These are phyloP conservation scores for Myxozyma melibiosi DNA, from an alignment of 805 yeast genomes.

Conservation along the genomic window DNA sequence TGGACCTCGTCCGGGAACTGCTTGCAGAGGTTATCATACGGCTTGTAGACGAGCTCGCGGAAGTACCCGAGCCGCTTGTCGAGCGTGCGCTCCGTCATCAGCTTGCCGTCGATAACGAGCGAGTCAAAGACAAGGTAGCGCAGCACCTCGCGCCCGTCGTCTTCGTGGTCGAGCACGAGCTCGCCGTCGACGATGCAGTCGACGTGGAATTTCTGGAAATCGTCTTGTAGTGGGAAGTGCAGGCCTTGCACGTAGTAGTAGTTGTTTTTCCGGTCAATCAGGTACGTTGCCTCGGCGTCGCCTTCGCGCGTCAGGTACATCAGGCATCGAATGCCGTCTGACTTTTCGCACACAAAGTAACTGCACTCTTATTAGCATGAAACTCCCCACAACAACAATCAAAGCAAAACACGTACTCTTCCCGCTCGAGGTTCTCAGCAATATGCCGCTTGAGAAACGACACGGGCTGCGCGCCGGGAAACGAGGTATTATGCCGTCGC, in stretches of 20 bases:
- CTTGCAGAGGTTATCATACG: slow-evolving; percentile 71
- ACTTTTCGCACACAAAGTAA: slow-evolving; percentile 92
- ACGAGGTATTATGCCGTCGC: slow-evolving; percentile 56
- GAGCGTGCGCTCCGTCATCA: slow-evolving; percentile 67
- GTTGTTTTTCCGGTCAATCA: slow-evolving; percentile 87
- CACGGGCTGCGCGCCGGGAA: slow-evolving; percentile 88
- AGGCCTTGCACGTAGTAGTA: slow-evolving; percentile 74
- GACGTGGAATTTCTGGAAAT: slow-evolving; percentile 66
- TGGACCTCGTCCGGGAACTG: slow-evolving; percentile 72
- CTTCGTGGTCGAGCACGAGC: slow-evolving; percentile 62
- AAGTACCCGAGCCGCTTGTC: slow-evolving; percentile 86
- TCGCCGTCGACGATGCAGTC: slow-evolving; percentile 96
- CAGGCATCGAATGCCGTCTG: slow-evolving; percentile 88
- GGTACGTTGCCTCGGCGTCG: slow-evolving; percentile 83
- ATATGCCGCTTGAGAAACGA: slow-evolving; percentile 81
- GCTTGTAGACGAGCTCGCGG: slow-evolving; percentile 76
- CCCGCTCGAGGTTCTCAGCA: slow-evolving; percentile 56
- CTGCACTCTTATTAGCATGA: slow-evolving; percentile 16
- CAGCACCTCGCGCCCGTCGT: slow-evolving; percentile 58
- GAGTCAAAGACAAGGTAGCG: slow-evolving; percentile 91
- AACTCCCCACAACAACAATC: background rate
- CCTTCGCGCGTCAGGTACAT: slow-evolving; percentile 65
- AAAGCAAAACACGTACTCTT: slow-evolving; percentile 50
- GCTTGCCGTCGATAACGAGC: slow-evolving; percentile 75
- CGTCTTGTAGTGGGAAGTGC: slow-evolving; percentile 68